These are phyloP conservation scores for Ustilago crameri DNA, from an alignment of 1,284 basidiomycete species.

Conservation along the genomic window DNA sequence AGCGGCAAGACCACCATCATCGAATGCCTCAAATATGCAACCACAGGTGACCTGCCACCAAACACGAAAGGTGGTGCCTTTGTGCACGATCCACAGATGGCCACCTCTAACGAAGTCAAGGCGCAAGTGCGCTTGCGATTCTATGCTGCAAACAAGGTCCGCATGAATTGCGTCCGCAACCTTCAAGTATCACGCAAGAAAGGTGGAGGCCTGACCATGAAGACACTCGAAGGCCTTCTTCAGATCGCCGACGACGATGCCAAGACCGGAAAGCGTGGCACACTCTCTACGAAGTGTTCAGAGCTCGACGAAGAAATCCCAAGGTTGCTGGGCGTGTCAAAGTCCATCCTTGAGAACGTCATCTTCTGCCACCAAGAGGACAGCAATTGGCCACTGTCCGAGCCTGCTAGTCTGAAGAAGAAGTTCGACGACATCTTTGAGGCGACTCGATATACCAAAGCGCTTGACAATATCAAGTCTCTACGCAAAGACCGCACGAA, in stretches of 20 bases:
- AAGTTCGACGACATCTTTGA: constrained; percentile 99
- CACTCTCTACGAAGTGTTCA: constrained; percentile 64
- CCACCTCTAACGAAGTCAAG: constrained; percentile 97
- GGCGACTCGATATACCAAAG: constrained; percentile 87
- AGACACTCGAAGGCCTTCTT: constrained; percentile 93
- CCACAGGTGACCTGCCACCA: constrained; percentile 96
- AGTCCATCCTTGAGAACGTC: constrained; percentile 96
- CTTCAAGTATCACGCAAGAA: constrained; percentile 88
- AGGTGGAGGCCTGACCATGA: constrained; percentile 83
- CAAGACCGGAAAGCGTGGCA: constrained; percentile 70
- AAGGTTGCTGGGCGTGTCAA: constrained; percentile 87
- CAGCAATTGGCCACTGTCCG: constrained; percentile 95
- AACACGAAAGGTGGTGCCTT: constrained; percentile 98
- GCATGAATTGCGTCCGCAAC: constrained; percentile 92
- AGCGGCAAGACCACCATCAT: constrained; percentile 99
- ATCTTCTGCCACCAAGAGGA: constrained; percentile 99
- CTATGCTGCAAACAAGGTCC: constrained; percentile 78
- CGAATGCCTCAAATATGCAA: constrained; percentile 98
- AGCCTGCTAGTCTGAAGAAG: constrained; percentile 91
- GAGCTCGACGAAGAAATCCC: constrained; percentile 94
- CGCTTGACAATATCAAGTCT: constrained; percentile 88
- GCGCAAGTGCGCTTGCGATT: constrained; percentile 97
- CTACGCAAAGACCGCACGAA: constrained; percentile 81
- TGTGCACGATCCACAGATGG: constrained; percentile 95
- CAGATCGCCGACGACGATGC: constrained; percentile 77